A percentile compares a stretch with the other conserved stretches of the same genome.
These are phyloP conservation scores for Lonicera japonica DNA, from an alignment of 129 eudicot species.

Conservation along the genomic window DNA sequence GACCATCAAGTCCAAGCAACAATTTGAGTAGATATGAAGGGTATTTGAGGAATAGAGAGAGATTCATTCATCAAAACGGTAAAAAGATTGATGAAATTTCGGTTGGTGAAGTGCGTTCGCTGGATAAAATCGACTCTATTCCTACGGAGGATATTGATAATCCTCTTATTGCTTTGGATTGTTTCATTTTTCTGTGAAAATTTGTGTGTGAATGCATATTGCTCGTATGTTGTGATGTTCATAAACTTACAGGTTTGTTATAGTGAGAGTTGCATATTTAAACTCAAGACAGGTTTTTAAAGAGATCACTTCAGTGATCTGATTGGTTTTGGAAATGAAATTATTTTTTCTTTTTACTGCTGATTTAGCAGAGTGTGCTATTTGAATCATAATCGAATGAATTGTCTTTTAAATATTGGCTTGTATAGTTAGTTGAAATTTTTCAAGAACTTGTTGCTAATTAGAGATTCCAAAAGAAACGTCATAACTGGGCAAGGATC, in stretches of 20 bases:
- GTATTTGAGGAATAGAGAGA: conserved; percentile 29
- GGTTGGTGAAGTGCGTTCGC: conserved; percentile 16
- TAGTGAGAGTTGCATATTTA: not conserved
- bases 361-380: too few relatives aligned
- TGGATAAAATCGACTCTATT: conserved; percentile 25
- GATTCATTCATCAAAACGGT: conserved; percentile 14
- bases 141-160: conserved; percentile 50
- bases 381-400: too few relatives aligned
- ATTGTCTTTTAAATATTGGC: too few relatives aligned
- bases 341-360: too few relatives aligned
- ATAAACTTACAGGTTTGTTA: not conserved
- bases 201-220: conserved; percentile 13
- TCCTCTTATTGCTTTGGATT: conserved; percentile 73
- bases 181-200: conserved; percentile 64
- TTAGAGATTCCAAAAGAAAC: too few relatives aligned
- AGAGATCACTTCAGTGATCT: too few relatives aligned
- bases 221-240: conserved; percentile 8
- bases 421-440: too few relatives aligned
- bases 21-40: conserved; percentile 14
- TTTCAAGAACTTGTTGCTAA: too few relatives aligned
- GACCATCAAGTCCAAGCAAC: conserved; percentile 30
- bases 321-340: too few relatives aligned
- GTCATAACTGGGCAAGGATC: too few relatives aligned
- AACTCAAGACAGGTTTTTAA: too few relatives aligned
- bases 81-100: conserved; percentile 24